These are phyloP conservation scores for Wickerhamomyces rabaulensis DNA, from an alignment of 805 yeast species.

Conservation along the genomic window DNA sequence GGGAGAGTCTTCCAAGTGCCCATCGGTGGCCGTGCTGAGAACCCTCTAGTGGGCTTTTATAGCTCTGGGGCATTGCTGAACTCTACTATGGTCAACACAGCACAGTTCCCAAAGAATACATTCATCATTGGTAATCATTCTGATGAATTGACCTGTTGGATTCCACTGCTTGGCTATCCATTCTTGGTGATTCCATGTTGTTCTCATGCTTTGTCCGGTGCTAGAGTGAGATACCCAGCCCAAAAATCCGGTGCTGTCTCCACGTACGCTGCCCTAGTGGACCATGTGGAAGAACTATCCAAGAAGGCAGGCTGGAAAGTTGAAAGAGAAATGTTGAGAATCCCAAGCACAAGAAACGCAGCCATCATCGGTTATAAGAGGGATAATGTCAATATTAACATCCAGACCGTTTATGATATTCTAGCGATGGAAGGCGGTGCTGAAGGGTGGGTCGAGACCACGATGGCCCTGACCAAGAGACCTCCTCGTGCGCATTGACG, in stretches of 20 bases:
- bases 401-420: slow-evolving; percentile 48
- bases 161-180: slow-evolving; percentile 81
- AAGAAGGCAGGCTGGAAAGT: slow-evolving; percentile 74
- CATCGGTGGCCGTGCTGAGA: slow-evolving; percentile 15
- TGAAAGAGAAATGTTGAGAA: slow-evolving; percentile 81
- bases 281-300: slow-evolving; percentile 72
- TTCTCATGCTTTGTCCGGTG: slow-evolving; percentile 81
- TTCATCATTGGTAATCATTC: slow-evolving; percentile 93
- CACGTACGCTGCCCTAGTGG: slow-evolving; percentile 80
- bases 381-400: slow-evolving; percentile 20
- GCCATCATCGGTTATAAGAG: slow-evolving; percentile 71
- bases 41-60: slow-evolving; percentile 49
- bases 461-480: slow-evolving; percentile 63
- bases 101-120: slow-evolving; percentile 63
- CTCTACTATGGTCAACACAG: slow-evolving; percentile 52
- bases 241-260: slow-evolving; percentile 42
- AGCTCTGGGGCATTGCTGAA: slow-evolving; percentile 36
- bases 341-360: slow-evolving; percentile 91
- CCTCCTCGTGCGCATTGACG: slow-evolving; percentile 66
- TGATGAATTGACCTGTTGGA: slow-evolving; percentile 94
- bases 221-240: slow-evolving; percentile 58
- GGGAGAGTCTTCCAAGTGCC: slow-evolving; percentile 53
- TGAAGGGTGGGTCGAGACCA: slow-evolving; percentile 82
- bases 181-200: slow-evolving; percentile 94
- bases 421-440: slow-evolving; percentile 82